Evolutionary conservation across 1,284 basidiomycete species (phyloP).

Genomic region (Microbotryomycetes sp.): DNA sequence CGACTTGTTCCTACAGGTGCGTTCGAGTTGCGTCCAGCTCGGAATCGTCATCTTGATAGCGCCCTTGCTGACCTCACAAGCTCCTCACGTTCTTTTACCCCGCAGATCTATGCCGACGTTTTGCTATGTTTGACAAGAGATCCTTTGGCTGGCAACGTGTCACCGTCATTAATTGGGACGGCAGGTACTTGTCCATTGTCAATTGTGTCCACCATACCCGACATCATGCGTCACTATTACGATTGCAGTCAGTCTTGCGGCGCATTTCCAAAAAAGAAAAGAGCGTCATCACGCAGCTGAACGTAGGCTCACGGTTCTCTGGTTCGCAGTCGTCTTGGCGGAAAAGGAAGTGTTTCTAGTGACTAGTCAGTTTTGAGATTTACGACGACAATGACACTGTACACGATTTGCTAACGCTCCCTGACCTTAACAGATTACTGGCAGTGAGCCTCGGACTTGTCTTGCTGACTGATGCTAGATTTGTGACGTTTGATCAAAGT

Average conservation of each 20-base stretch:
- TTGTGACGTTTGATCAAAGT: background rate
- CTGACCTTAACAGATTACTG: conserved; percentile 23
- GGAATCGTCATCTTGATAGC: background rate
- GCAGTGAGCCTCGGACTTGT: conserved; percentile 21
- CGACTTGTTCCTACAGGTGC: conserved; percentile 48
- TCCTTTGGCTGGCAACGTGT: conserved; percentile 51
- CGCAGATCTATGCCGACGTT: conserved; percentile 52
- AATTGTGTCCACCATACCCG: conserved; percentile 54
- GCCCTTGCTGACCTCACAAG: background rate
- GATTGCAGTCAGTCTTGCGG: conserved; percentile 40
- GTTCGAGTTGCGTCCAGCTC: conserved; percentile 7
- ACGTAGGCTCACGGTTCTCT: background rate
- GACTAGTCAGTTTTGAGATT: conserved; percentile 54
- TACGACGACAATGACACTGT: no score
- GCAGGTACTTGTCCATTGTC: conserved; percentile 53
- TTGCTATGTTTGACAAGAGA: conserved; percentile 51
- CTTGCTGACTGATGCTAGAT: background rate
- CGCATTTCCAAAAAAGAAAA: conserved; percentile 43
- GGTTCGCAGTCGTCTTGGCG: conserved; percentile 48
- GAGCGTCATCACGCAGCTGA: conserved; percentile 33
- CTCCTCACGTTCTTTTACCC: background rate
- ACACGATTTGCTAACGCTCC: background rate
- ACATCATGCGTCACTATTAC: conserved; percentile 50
- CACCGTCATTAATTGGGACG: conserved; percentile 52
- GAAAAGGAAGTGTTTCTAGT: conserved; percentile 56